Base-by-base conservation (phyloP, 805 yeast genomes). In the Komagataella phaffii region DNA sequence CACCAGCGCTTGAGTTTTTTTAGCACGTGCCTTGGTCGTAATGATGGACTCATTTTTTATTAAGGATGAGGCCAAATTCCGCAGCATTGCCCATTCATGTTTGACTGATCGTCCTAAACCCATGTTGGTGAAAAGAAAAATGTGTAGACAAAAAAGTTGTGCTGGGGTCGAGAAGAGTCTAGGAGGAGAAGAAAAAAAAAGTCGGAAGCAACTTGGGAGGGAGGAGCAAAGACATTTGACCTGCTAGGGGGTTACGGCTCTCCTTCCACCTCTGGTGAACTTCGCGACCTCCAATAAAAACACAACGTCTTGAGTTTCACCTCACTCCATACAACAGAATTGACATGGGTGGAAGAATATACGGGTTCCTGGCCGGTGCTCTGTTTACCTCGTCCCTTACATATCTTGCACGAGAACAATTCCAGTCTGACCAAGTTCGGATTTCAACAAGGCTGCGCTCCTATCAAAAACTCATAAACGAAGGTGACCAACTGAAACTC, bases 11-110 rank as follows among this genome's bases (percentile, higher is more conserved):
- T 80, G 84, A 0, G 88, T 77, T 54, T 80, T 80, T 63, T 80
- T 82, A 49, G 91, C 90, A 64, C 83, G 84, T 24, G 87, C 85
- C 55, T 76, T 77, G 1, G 95, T 85, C 0, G 93, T 84, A 5
- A 79, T 74, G 51, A 85, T 78, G 17, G 83, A 73, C 58, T 85
- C 93, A 58, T 85, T 79, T 64, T 83, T 82, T 43, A 85, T 71
- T 44, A 85, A 65, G 10, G 85, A 81, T 2, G 86, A 73, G 18
- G 79, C 86, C 59, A 85, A 67, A 61, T 85, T 85, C 57, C 81
- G 74, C 61, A 85, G 62, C 50, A 83, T 70, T 24, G 83, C 79
- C 50, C 72, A 72, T 51, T 79, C 70, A 56, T 77, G 82, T 46
- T 79, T 53, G 19, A 45, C 49, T 7, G 52, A 44, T 49, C 55